Evolutionary conservation across 495 filamentous ascomycete species (phyloP).

Genomic region (Trichoderma erinaceum): DNA sequence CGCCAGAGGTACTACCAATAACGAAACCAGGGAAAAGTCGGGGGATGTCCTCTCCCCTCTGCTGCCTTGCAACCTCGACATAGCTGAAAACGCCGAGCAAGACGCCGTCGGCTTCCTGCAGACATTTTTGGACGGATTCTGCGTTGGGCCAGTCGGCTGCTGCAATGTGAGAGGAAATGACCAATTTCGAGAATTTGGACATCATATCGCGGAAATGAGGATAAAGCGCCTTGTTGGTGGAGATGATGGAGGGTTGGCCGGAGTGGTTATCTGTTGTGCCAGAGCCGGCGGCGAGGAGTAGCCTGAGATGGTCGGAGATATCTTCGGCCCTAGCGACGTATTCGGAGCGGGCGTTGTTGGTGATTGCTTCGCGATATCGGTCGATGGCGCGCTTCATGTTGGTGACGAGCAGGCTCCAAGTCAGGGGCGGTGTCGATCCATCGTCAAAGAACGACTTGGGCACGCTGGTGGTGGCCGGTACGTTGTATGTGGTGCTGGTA

Average conservation of each 20-base stretch:
- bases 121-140: constrained; percentile 87
- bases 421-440: constrained; percentile 62
- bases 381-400: constrained; percentile 89
- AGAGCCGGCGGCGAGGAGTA: constrained; percentile 90
- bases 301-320: constrained; percentile 90
- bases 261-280: constrained; percentile 98
- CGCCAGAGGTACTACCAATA: constrained; percentile 69
- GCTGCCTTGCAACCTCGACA: constrained; percentile 88
- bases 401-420: constrained; percentile 81
- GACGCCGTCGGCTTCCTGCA: constrained; percentile 93
- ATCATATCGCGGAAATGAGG: constrained; percentile 99
- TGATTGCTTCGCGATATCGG: constrained; percentile 76
- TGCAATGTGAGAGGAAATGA: constrained; percentile 96
- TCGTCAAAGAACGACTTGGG: constrained; percentile 83
- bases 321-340: constrained; percentile 91
- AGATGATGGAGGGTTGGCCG: constrained; percentile 97
- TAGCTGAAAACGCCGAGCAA: constrained; percentile 89
- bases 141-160: constrained; percentile 83
- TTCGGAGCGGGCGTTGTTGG: constrained; percentile 71
- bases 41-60: constrained; percentile 81
- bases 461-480: constrained; percentile 53
- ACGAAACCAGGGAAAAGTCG: constrained; percentile 91
- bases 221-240: constrained; percentile 90
- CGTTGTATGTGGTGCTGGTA: constrained; percentile 51
- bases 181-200: constrained; percentile 97